These are phyloP conservation scores for Lanmaoa pseudosensibilis DNA, from an alignment of 768 basidiomycete genomes.

Conservation along the genomic window DNA sequence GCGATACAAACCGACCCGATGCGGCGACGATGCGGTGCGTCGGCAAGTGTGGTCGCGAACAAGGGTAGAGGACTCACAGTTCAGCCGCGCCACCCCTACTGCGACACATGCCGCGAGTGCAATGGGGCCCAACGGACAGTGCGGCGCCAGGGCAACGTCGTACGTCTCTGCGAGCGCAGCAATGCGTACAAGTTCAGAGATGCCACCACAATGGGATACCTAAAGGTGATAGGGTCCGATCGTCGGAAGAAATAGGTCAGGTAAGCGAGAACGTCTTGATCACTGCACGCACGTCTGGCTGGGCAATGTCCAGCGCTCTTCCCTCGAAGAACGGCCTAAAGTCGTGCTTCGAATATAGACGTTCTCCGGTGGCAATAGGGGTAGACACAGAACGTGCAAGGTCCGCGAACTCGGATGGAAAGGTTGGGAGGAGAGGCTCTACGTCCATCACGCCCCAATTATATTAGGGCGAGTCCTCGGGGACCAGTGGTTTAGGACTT, in stretches of 20 bases:
- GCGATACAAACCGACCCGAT: slow-evolving; percentile 12
- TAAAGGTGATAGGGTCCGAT: slow-evolving; percentile 16
- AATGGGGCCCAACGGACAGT: slow-evolving; percentile 72
- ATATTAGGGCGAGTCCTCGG: background rate
- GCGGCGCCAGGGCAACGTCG: slow-evolving; percentile 70
- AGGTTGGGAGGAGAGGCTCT: slow-evolving; percentile 61
- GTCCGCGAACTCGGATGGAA: slow-evolving; percentile 62
- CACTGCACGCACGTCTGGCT: slow-evolving; percentile 53
- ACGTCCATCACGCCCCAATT: background rate
- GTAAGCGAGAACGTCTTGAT: background rate
- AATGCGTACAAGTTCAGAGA: slow-evolving; percentile 57
- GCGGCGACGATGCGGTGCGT: background rate
- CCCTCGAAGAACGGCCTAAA: slow-evolving; percentile 65
- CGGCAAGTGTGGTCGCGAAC: background rate
- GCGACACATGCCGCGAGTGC: slow-evolving; percentile 72
- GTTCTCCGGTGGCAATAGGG: slow-evolving; percentile 65
- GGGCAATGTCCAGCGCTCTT: slow-evolving; percentile 65
- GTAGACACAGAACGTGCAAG: slow-evolving; percentile 52
- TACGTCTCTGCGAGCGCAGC: slow-evolving; percentile 63
- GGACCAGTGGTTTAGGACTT: background rate
- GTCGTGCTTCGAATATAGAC: slow-evolving; percentile 61
- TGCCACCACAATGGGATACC: slow-evolving; percentile 64
- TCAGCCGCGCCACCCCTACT: slow-evolving; percentile 56
- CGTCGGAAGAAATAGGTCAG: background rate
- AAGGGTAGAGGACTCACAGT: slow-evolving; percentile 44